Conservation (phyloP, 2,329 filamentous ascomycete species). For the Neodidymelliopsis sp. region DNA sequence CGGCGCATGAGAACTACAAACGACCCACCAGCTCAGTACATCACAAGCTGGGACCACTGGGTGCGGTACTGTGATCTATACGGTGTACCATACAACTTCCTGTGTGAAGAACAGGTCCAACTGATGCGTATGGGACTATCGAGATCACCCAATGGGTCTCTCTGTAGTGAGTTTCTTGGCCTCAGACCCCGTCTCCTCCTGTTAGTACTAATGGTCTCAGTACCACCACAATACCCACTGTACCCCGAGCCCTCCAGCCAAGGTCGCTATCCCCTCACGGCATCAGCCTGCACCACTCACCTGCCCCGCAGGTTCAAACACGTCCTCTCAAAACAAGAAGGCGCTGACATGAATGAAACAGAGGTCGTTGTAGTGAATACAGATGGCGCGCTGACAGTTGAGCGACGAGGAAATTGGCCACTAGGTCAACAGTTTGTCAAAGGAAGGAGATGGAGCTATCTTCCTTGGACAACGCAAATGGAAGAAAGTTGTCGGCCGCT, state of each 20-base stretch:
- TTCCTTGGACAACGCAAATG: slow-evolving; percentile 42
- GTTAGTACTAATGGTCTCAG: slow-evolving; percentile 14
- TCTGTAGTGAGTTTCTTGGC: slow-evolving; percentile 20
- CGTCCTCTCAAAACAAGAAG: background rate
- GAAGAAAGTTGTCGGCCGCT: slow-evolving; percentile 29
- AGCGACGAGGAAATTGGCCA: slow-evolving; percentile 5
- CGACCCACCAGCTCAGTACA: slow-evolving; percentile 28
- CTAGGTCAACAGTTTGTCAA: slow-evolving; percentile 16
- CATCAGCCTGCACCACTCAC: slow-evolving; percentile 15
- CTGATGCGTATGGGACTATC: slow-evolving; percentile 29
- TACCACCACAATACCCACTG: slow-evolving; percentile 25
- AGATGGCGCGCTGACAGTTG: slow-evolving; percentile 25
- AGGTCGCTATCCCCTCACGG: slow-evolving; percentile 28
- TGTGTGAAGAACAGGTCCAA: slow-evolving; percentile 30
- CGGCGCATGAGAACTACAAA: slow-evolving; percentile 27
- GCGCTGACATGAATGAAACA: background rate
- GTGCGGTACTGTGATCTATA: slow-evolving; percentile 29
- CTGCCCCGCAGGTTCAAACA: slow-evolving; percentile 29
- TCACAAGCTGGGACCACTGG: slow-evolving; percentile 36
- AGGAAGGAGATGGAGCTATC: slow-evolving; percentile 33
- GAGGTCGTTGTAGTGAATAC: slow-evolving; percentile 30
- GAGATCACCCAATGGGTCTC: slow-evolving; percentile 2
- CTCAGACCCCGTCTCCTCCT: background rate
- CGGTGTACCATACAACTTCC: slow-evolving; percentile 32
- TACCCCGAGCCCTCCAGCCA: slow-evolving; percentile 36